Conservation (phyloP, 495 filamentous ascomycete genomes). For the Aspergillus incahuasiensis region DNA sequence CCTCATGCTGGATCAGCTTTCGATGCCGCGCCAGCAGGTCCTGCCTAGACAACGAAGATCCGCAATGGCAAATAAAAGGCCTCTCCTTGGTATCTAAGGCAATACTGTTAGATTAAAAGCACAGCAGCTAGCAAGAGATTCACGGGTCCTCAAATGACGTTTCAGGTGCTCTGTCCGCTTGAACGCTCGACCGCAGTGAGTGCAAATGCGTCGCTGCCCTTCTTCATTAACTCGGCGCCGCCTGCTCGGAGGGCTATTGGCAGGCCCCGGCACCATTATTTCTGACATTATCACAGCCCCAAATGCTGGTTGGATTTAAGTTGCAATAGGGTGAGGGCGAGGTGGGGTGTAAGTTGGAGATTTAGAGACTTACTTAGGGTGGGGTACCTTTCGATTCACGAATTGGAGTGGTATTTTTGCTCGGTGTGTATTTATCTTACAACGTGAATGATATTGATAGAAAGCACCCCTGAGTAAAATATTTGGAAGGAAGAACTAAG, state of each 20-base stretch:
- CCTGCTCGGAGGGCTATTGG: too few relatives aligned
- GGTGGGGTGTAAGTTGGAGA: too few relatives aligned
- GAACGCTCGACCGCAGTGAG: background rate
- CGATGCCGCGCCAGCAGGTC: constrained; percentile 10
- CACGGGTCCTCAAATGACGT: background rate
- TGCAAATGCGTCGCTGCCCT: background rate
- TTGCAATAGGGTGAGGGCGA: too few relatives aligned
- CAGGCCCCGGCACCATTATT: too few relatives aligned
- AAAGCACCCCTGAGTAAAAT: too few relatives aligned
- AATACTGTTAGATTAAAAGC: background rate
- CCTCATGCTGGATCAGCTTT: background rate
- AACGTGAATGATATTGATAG: too few relatives aligned
- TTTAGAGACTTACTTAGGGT: too few relatives aligned
- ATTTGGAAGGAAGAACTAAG: background rate
- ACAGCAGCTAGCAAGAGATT: too few relatives aligned
- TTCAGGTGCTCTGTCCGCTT: background rate
- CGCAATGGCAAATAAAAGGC: constrained; percentile 10
- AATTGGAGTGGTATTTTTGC: too few relatives aligned
- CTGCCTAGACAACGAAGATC: constrained; percentile 3
- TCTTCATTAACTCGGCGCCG: background rate
- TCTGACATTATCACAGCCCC: too few relatives aligned
- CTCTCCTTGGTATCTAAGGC: constrained; percentile 10
- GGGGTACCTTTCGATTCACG: too few relatives aligned
- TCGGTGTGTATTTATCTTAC: too few relatives aligned
- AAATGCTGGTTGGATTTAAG: background rate